A percentile compares a stretch with the other conserved stretches of the same genome.
phyloP scores from a whole-genome alignment of 202 grass and related monocot species.

The Digitaria exilis region DNA sequence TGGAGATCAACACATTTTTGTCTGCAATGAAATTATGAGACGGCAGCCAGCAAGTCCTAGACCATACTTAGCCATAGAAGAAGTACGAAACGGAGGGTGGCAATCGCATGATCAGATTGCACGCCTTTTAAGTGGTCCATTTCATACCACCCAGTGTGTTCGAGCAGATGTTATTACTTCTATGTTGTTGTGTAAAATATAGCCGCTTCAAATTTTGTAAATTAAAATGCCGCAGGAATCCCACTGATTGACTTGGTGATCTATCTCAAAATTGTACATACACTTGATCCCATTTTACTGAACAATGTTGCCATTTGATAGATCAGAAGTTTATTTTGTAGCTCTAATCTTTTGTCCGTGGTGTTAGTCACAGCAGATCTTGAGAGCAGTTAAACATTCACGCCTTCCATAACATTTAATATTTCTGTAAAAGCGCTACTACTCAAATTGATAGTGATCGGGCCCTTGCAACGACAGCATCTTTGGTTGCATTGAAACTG shows the following conservation, averaged over 20 bases:
- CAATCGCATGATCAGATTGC: not conserved
- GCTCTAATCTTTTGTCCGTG: not conserved
- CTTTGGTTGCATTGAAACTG: not conserved
- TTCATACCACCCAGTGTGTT: not conserved
- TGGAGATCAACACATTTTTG: not conserved
- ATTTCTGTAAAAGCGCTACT: not conserved
- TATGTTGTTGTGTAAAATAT: not conserved
- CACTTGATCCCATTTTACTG: not conserved
- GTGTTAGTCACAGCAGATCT: not conserved
- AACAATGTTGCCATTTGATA: not conserved
- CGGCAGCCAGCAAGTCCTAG: not conserved
- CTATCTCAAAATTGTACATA: not conserved
- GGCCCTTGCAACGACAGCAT: not conserved
- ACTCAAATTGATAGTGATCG: not conserved
- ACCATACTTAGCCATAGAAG: not conserved
- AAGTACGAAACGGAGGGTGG: not conserved
- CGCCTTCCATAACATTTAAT: not conserved
- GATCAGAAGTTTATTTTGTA: not conserved
- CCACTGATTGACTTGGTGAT: not conserved
- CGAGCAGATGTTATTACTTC: not conserved
- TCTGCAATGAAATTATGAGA: not conserved
- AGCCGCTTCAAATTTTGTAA: slow-evolving; percentile 3
- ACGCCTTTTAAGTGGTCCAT: not conserved
- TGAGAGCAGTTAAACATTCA: not conserved
- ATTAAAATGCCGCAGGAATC: not conserved